Base-by-base conservation (phyloP, 1,284 basidiomycete species). In the Fomes fomentarius region DNA sequence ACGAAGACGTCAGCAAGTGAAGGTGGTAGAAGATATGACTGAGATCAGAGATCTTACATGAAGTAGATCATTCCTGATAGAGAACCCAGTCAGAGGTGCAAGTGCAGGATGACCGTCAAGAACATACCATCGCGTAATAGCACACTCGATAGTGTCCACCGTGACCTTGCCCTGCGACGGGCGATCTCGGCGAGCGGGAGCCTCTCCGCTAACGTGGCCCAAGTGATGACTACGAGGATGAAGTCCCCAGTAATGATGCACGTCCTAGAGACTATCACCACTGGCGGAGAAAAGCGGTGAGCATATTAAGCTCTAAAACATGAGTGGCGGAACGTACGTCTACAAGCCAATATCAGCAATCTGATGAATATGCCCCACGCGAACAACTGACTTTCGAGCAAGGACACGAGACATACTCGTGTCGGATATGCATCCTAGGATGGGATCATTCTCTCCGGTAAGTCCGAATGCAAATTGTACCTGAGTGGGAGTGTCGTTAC, bases 221-320 rank as follows among this genome's bases (percentile, higher is more conserved):
- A 43, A 14, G 50, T 52, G 2, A 46, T 31, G 19, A 46, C 38
- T n/a, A 52, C 37, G 19, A 52, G 28, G 14, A 46, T 28, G 3
- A 43, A 14, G 43, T 52, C 50, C 0, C 43, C 43, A 2, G 38
- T n/a, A 19, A 52, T 47, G 12, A 52, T 39, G 28, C 50, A 41
- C 4, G 37, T 26, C 21, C 50, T 43, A 12, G 50, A 52, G n/a
- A 24, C 17, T 24, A 46, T 52, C 5, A 44, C 35, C n/a, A 52
- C 50, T 52, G 28, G 22, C 26, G n/a, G n/a, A n/a, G n/a, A 4
- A 19, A 15, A 10, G 2, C 21, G 40, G 12, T 24, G 15, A 43
- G 22, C 1, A n/a, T 33, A n/a, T 4, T 40, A 25, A 15, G 26
- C 25, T 19, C 7, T 15, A 17, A 26, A 9, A 24, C 47, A 14